Conservation (phyloP, 495 filamentous ascomycete genomes). For the Usnea hakonensis region DNA sequence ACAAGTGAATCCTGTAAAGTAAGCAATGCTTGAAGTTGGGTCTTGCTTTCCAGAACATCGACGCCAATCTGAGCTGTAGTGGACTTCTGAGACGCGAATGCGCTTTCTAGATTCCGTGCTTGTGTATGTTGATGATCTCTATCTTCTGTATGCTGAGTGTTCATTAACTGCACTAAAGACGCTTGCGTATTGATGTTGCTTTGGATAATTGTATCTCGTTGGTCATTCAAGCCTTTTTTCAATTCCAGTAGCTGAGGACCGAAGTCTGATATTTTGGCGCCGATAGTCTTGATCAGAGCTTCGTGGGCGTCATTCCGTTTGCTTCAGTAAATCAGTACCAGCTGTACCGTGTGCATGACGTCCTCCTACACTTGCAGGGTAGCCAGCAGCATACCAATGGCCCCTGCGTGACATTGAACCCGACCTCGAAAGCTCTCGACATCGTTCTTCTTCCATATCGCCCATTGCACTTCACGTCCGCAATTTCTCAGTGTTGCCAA, state of each 20-base stretch:
- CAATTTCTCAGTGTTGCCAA: not conserved
- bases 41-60: not conserved
- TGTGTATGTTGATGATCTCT: not conserved
- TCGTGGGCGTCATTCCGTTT: not conserved
- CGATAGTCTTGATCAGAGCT: not conserved
- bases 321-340: not conserved
- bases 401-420: not conserved
- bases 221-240: not conserved
- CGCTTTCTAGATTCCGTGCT: not conserved
- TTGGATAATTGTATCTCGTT: not conserved
- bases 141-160: not conserved
- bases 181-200: not conserved
- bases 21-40: not conserved
- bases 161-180: not conserved
- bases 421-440: not conserved
- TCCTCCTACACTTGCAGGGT: not conserved
- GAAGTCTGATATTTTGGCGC: not conserved
- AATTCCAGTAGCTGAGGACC: not conserved
- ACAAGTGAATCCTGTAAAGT: not conserved
- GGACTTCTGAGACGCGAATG: not conserved
- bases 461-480: not conserved
- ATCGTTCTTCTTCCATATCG: too few relatives aligned
- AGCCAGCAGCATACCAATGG: not conserved
- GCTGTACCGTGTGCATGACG: not conserved
- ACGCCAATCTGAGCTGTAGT: not conserved